These are phyloP conservation scores for Globisporangium emineosum DNA, from an alignment of 352 stramenopile species.

Conservation along the genomic window DNA sequence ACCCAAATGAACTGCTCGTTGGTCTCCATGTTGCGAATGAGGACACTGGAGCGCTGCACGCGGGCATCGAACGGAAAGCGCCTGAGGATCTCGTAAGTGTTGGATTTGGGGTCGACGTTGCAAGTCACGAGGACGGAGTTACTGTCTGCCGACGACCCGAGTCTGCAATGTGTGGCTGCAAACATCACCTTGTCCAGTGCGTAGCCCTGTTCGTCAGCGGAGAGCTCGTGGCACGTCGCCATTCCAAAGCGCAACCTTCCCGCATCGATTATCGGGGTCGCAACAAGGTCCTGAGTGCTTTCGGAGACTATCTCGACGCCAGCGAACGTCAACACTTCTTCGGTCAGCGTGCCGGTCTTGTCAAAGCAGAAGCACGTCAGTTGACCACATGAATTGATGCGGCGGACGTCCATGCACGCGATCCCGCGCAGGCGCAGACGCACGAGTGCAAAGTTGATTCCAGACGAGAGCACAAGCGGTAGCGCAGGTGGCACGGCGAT, in stretches of 20 bases:
- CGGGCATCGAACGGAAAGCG: conserved; percentile 47
- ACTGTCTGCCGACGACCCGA: neutral
- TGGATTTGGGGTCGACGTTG: conserved; percentile 5
- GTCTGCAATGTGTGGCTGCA: conserved; percentile 22
- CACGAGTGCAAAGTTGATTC: conserved; percentile 46
- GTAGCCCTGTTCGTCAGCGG: conserved; percentile 38
- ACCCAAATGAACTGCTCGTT: conserved; percentile 36
- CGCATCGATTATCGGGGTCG: neutral
- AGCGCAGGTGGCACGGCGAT: conserved; percentile 50
- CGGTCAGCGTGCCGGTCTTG: conserved; percentile 76
- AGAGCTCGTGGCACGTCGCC: conserved; percentile 46
- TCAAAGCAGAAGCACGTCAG: conserved; percentile 79
- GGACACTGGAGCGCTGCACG: conserved; percentile 43
- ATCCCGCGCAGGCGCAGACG: conserved; percentile 39
- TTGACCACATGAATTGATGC: conserved; percentile 65
- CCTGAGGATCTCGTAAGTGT: conserved; percentile 27
- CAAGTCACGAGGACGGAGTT: conserved; percentile 21
- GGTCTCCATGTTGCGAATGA: conserved; percentile 34
- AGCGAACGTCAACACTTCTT: conserved; percentile 54
- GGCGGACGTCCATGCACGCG: conserved; percentile 61
- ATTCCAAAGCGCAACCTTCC: conserved; percentile 27
- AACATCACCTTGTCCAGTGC: conserved; percentile 57
- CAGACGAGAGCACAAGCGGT: conserved; percentile 49
- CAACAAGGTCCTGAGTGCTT: neutral
- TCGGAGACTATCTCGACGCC: conserved; percentile 20